phyloP scores from a whole-genome alignment of 495 filamentous ascomycete genomes.

The Trichocladium antarcticum region DNA sequence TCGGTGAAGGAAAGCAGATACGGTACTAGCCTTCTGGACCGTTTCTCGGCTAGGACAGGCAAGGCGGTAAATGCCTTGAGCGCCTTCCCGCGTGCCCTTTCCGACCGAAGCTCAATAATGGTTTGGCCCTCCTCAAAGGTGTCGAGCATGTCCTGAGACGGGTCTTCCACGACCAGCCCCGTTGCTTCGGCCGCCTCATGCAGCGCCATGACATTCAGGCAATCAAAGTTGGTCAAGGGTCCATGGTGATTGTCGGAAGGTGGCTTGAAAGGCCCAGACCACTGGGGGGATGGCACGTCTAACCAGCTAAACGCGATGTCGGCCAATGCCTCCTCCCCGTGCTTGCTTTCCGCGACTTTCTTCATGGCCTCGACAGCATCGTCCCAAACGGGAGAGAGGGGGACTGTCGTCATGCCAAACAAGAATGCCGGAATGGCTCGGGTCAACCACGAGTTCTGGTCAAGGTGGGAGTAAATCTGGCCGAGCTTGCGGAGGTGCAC shows the following conservation, averaged over 20 bases:
- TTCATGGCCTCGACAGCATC: constrained; percentile 65
- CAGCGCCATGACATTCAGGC: constrained; percentile 56
- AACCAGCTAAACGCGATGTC: constrained; percentile 74
- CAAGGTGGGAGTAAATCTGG: constrained; percentile 47
- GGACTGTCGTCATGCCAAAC: constrained; percentile 81
- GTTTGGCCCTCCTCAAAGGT: constrained; percentile 42
- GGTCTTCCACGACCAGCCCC: constrained; percentile 29
- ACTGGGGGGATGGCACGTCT: constrained; percentile 42
- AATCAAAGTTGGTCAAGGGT: constrained; percentile 60
- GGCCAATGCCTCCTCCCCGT: constrained; percentile 62
- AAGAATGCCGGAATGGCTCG: constrained; percentile 67
- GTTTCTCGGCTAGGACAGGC: constrained; percentile 71
- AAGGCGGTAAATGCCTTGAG: constrained; percentile 63
- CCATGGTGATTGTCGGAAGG: constrained; percentile 16
- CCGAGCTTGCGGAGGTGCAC: constrained; percentile 75
- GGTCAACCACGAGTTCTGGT: constrained; percentile 51
- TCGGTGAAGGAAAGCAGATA: constrained; percentile 68
- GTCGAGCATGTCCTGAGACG: constrained; percentile 38
- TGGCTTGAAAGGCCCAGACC: constrained; percentile 29
- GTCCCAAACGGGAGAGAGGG: constrained; percentile 73
- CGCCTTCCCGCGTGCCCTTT: constrained; percentile 58
- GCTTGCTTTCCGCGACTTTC: constrained; percentile 55
- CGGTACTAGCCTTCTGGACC: constrained; percentile 73
- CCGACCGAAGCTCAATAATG: constrained; percentile 26
- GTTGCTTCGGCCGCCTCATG: constrained; percentile 35